phyloP scores from a whole-genome alignment of 768 basidiomycete species.

The Trametes cubensis region DNA sequence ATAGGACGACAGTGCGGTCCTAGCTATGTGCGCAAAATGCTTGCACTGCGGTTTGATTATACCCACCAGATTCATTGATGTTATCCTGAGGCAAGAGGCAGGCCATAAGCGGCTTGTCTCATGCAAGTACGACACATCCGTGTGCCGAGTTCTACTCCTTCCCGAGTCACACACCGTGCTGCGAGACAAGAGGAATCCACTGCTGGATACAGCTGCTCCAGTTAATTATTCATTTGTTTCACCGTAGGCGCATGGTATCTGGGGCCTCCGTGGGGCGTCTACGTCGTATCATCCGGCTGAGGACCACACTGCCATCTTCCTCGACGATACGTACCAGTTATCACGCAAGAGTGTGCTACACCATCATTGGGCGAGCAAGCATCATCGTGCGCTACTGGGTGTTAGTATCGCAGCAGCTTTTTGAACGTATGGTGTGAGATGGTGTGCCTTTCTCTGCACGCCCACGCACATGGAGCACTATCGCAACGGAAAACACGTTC shows the following conservation, averaged over 20 bases:
- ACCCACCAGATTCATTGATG: no score
- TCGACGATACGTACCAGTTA: background rate
- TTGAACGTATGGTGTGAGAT: background rate
- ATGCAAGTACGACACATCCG: no score
- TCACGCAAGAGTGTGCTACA: background rate
- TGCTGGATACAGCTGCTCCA: no score
- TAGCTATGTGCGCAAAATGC: no score
- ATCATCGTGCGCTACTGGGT: background rate
- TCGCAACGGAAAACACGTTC: conserved; percentile 1
- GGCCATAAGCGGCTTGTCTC: no score
- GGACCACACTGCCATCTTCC: background rate
- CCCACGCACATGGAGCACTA: background rate
- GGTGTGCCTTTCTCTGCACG: background rate
- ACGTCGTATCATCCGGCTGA: background rate
- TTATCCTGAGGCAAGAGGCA: no score
- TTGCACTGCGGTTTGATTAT: no score
- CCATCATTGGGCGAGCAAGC: background rate
- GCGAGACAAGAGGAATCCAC: no score
- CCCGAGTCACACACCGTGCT: no score
- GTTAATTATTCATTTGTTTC: background rate
- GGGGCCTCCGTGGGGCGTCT: background rate
- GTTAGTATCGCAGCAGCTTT: no score
- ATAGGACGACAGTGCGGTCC: no score
- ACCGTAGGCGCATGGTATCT: background rate
- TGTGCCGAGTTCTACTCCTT: no score